Evolutionary conservation across 129 eudicot genomes (phyloP), one percentile per base, ranked within the genome.

Genomic region (Lactuca sativa): DNA sequence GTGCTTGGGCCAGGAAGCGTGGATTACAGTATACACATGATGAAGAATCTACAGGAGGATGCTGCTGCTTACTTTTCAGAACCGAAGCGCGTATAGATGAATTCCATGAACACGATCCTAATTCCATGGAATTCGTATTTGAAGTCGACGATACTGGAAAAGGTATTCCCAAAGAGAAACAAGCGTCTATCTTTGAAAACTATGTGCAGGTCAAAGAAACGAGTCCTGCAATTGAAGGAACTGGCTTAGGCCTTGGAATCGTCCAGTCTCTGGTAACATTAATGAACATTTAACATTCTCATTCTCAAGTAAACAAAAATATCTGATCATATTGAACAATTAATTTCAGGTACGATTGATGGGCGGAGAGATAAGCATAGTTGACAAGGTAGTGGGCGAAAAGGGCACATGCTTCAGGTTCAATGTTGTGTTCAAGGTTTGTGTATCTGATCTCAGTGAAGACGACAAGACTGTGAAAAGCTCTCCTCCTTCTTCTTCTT

Each of bases 121-220:
- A 79, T 6, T 64, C 79, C 53, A 73, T 89, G 85, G 96, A 92
- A 59, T 92, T 84, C 66, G 54, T 78, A 10, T 84, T 92, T 70
- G 96, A 89, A 75, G 90, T 92, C 31, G 80, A 79, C 40, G 98
- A 92, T 62, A 89, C 96, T 0, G 98, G 98, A 53, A 78, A 64
- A 49, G 98, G 98, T 52, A 92, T 92, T 4, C 96, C 98, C 4
- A 86, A 86, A 59, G 98, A 92, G 81, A 88, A 86, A 79, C 83
- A 69, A 13, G 72, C 66, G 3, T 78, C 79, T 4, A 76, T 92
- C 9, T 92, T 92, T 69, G 96, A 92, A 49, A 82, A 92, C 72
- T 92, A 82, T 76, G 95, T 89, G 60, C 98, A 92, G 67, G 88
- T 92, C 37, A 86, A 84, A 54, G 91, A 88, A 62, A 74, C 80